phyloP scores from a whole-genome alignment of 176 grass and related monocot genomes.

The Oryza australiensis region DNA sequence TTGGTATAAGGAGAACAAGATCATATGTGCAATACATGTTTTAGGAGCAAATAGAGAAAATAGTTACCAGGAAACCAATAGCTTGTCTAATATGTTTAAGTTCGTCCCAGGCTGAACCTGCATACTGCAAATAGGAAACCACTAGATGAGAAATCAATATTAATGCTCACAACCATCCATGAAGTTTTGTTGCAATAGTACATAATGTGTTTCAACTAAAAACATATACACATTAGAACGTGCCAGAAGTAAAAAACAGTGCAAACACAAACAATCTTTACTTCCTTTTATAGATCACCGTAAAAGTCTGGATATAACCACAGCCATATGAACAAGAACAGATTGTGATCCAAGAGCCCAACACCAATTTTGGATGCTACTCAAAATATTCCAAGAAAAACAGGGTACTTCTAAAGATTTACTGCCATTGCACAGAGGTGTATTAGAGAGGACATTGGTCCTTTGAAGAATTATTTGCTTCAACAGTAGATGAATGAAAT shows the following conservation, averaged over 20 bases:
- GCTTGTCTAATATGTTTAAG: conserved; percentile 99
- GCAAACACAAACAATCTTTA: conserved; percentile 16
- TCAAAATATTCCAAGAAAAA: neutral
- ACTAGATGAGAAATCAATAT: conserved; percentile 37
- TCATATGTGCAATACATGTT: conserved; percentile 4
- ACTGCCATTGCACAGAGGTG: neutral
- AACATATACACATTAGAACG: neutral
- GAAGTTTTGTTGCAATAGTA: neutral
- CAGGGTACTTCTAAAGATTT: conserved; percentile 19
- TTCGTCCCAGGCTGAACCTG: conserved; percentile 94
- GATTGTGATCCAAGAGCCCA: conserved; percentile 15
- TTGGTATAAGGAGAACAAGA: neutral
- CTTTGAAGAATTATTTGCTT: too few relatives aligned
- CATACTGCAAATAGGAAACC: conserved; percentile 70
- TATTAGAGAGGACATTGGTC: neutral
- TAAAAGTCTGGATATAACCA: conserved; percentile 16
- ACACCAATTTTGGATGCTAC: neutral
- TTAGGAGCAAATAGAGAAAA: conserved; percentile 28
- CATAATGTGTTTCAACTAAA: neutral
- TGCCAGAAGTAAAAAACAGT: neutral
- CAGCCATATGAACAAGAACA: conserved; percentile 26
- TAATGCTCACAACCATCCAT: neutral
- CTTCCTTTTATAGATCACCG: conserved; percentile 16
- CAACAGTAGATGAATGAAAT: too few relatives aligned
- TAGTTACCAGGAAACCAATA: conserved; percentile 96